A percentile compares a stretch with the other conserved stretches of the same genome.
phyloP scores from a whole-genome alignment of 345 rosid genomes.

The Limnanthes douglasii region DNA sequence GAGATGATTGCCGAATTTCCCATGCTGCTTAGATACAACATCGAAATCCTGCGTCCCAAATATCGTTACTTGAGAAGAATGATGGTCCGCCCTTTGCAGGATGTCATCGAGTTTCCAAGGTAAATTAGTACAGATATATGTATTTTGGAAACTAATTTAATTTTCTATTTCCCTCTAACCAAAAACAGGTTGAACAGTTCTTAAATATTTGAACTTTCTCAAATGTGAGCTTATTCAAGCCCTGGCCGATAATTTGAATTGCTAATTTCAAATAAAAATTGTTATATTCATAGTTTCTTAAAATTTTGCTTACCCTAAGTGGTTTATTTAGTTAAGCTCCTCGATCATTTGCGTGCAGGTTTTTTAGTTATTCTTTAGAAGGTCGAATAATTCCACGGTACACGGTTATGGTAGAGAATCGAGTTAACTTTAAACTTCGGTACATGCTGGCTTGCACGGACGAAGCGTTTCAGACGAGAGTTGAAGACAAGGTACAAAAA shows the following conservation, averaged over 20 bases:
- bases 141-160: too few species aligned
- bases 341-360: too few species aligned
- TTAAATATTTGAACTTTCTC: too few species aligned
- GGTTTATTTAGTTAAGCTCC: too few species aligned
- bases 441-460: constrained; percentile 64
- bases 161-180: too few species aligned
- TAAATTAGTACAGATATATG: too few species aligned
- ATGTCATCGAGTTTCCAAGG: constrained; percentile 87
- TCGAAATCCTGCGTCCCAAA: constrained; percentile 65
- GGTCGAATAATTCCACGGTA: constrained; percentile 77
- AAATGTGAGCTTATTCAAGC: too few species aligned
- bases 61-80: constrained; percentile 62
- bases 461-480: constrained; percentile 42
- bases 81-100: constrained; percentile 76
- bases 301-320: too few species aligned
- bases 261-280: too few species aligned
- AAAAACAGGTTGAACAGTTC: too few species aligned
- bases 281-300: too few species aligned
- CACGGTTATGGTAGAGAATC: constrained; percentile 53
- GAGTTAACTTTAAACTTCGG: constrained; percentile 60
- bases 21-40: constrained; percentile 63
- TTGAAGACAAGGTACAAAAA: constrained; percentile 45
- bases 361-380: constrained; percentile 81
- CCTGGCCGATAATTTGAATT: too few species aligned
- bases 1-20: constrained; percentile 91